Evolutionary conservation across 2,329 filamentous ascomycete species (phyloP), one percentile per base, ranked within the genome.

Genomic region (Aureobasidium sp.): DNA sequence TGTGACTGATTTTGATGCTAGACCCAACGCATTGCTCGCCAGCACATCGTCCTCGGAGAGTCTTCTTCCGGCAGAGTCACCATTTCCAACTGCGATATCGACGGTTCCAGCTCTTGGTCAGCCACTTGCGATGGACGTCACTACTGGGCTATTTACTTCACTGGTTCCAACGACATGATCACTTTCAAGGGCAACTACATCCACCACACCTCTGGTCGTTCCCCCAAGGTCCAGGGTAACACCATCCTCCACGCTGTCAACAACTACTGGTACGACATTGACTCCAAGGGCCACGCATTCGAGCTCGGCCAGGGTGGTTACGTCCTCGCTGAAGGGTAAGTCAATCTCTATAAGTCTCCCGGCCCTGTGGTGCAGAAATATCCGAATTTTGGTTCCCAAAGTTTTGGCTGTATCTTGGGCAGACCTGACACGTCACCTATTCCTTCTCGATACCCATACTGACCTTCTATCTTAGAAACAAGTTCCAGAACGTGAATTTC

Each of bases 111-210:
- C 35, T 69, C 72, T 19, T 85, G 76, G 74, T 84, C 81, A 11
- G 78, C 83, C 4, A 81, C 77, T 49, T 85, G 83, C 71, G 75
- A 85, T 67, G 76, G 74, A 42, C 77, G 82, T 70, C 81, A 84
- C 72, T 84, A 85, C 78, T 85, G 83, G 81, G 77, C 72, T 31
- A 70, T 84, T 64, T 58, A 82, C 74, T 75, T 85, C 51, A 78
- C 76, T 42, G 83, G 83, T n/a, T 74, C 76, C 60, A 76, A 71
- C 68, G 83, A 85, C 67, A 67, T 79, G 62, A 74, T 84, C 67
- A 85, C 83, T 63, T 67, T 85, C 68, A 81, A 83, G 74, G 75
- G 76, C 65, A 85, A 85, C 77, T 84, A 84, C 74, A 74, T 85
- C 67, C 79, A 84, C 76, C 75, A 82, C 70, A 79, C 78, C 51